phyloP scores from a whole-genome alignment of 2,329 filamentous ascomycete genomes.

The Pseudogymnoascus sp. region DNA sequence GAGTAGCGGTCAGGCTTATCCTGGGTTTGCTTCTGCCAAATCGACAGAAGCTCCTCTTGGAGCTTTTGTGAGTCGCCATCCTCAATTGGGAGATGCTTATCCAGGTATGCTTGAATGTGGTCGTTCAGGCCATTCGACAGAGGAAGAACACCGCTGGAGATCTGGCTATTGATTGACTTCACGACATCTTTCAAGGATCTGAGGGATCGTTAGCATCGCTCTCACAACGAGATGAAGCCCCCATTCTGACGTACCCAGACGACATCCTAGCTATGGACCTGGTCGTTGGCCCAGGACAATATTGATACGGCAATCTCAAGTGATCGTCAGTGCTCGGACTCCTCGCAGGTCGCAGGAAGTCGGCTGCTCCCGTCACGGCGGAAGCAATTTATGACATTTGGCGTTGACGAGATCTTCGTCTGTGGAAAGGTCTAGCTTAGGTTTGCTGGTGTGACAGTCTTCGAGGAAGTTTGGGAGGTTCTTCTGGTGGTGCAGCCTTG shows the following conservation, averaged over 20 bases:
- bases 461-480: neutral
- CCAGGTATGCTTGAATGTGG: conserved; percentile 58
- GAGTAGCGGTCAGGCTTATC: conserved; percentile 48
- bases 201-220: neutral
- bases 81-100: conserved; percentile 58
- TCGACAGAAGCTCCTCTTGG: conserved; percentile 60
- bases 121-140: conserved; percentile 57
- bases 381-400: neutral
- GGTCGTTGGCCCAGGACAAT: neutral
- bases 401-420: neutral
- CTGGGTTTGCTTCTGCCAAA: conserved; percentile 58
- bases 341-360: neutral
- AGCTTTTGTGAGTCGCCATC: conserved; percentile 61
- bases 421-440: neutral
- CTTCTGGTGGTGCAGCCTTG: neutral
- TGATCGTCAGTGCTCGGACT: neutral
- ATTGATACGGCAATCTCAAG: neutral
- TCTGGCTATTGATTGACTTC: conserved; percentile 46
- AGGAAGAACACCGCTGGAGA: conserved; percentile 45
- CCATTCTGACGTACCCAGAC: neutral
- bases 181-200: conserved; percentile 46
- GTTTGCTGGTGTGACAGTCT: neutral
- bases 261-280: neutral
- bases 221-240: neutral
- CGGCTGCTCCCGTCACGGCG: conserved; percentile 3